Conservation (phyloP, 257 asterid genomes). For the Lycium ferocissimum region DNA sequence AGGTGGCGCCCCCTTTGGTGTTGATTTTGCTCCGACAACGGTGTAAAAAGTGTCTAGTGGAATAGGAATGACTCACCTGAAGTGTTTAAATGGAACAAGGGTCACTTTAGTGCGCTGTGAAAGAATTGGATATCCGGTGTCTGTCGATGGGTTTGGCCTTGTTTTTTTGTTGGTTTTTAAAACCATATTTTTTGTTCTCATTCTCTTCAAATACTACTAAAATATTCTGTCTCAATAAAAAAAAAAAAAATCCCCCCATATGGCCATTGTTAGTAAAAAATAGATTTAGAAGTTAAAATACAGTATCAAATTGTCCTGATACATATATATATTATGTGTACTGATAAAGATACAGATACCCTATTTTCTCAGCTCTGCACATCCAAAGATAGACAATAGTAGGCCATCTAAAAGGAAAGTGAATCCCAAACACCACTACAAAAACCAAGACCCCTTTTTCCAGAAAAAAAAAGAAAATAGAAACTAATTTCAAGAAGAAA, state of each 20-base stretch:
- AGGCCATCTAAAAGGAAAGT: constrained; percentile 42
- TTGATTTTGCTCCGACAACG: too few species aligned
- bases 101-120: too few species aligned
- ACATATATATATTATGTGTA: neutral
- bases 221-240: neutral
- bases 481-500: constrained; percentile 43
- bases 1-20: too few species aligned
- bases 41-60: too few species aligned
- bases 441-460: constrained; percentile 45
- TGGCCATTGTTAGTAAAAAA: constrained; percentile 21
- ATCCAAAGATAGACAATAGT: constrained; percentile 39
- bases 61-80: too few species aligned
- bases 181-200: constrained; percentile 39
- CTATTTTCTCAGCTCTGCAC: constrained; percentile 42
- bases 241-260: neutral
- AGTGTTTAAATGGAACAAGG: too few species aligned
- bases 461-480: constrained; percentile 26
- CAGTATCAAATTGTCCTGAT: constrained; percentile 36
- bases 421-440: constrained; percentile 54
- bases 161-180: constrained; percentile 33
- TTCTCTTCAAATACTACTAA: constrained; percentile 34
- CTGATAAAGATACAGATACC: constrained; percentile 38
- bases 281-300: constrained; percentile 21
- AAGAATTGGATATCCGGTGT: too few species aligned
- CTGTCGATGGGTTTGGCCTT: too few species aligned